Evolutionary conservation across 2,329 filamentous ascomycete species (phyloP).

Genomic region (Rhynchosporium graminicola): DNA sequence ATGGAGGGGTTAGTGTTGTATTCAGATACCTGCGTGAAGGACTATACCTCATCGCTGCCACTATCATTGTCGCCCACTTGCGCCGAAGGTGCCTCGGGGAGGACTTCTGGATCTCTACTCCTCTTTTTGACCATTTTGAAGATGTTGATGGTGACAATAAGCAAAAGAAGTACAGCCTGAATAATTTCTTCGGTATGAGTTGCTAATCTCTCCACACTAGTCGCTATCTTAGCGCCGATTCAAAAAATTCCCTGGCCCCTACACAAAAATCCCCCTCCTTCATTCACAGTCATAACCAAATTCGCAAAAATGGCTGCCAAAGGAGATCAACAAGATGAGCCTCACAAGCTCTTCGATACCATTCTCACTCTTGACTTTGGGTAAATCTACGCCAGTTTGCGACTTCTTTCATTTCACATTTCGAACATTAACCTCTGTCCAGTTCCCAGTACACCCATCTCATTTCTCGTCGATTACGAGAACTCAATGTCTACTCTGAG

Average conservation of each 20-base stretch:
- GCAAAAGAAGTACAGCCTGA: neutral
- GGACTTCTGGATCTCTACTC: slow-evolving; percentile 39
- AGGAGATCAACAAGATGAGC: slow-evolving; percentile 30
- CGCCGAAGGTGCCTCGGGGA: slow-evolving; percentile 36
- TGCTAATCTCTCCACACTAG: slow-evolving; percentile 9
- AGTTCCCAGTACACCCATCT: slow-evolving; percentile 71
- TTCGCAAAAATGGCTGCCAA: slow-evolving; percentile 28
- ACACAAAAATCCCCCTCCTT: slow-evolving; percentile 7
- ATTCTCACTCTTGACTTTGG: slow-evolving; percentile 74
- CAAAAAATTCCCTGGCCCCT: slow-evolving; percentile 11
- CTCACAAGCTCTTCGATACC: slow-evolving; percentile 47
- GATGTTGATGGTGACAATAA: neutral
- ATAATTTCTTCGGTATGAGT: slow-evolving; percentile 7
- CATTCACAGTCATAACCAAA: slow-evolving; percentile 8
- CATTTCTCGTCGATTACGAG: slow-evolving; percentile 63
- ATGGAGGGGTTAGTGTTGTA: slow-evolving; percentile 8
- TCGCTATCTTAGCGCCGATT: slow-evolving; percentile 13
- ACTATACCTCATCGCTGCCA: slow-evolving; percentile 38
- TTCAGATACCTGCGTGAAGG: neutral
- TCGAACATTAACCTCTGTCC: slow-evolving; percentile 14
- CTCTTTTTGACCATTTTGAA: slow-evolving; percentile 42
- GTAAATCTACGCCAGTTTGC: slow-evolving; percentile 28
- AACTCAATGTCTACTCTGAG: slow-evolving; percentile 81
- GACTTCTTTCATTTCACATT: slow-evolving; percentile 5
- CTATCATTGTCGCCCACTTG: slow-evolving; percentile 35